These are phyloP conservation scores for Hsuehochloa calcarea DNA, from an alignment of 176 grass and related monocot genomes.

Conservation along the genomic window DNA sequence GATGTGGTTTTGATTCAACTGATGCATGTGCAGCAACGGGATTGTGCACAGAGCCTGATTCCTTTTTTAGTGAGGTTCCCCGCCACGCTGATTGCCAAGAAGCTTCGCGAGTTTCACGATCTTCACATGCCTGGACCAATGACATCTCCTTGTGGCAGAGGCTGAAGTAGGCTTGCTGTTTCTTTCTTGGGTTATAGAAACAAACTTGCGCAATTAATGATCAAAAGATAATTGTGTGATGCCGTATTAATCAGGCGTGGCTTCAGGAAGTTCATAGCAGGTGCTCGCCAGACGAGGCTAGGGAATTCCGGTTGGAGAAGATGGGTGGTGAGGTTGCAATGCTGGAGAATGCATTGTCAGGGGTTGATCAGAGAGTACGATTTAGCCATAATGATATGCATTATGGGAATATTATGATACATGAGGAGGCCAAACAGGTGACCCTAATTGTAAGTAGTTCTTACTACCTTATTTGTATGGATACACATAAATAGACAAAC, in stretches of 20 bases:
- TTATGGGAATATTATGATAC: no score
- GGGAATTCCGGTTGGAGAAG: constrained; percentile 55
- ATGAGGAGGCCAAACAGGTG: constrained; percentile 81
- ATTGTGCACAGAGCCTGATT: no score
- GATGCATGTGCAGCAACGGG: no score
- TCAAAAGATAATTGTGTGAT: background rate
- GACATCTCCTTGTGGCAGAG: no score
- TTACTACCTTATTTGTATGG: background rate
- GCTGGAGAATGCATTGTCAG: constrained; percentile 49
- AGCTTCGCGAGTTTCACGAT: constrained; percentile 66
- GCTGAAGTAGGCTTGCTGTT: background rate
- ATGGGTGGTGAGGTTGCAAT: constrained; percentile 58
- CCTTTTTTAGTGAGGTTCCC: no score
- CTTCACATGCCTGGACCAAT: constrained; percentile 29
- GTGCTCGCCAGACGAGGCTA: constrained; percentile 48
- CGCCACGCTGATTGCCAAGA: constrained; percentile 67
- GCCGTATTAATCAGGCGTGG: constrained; percentile 53
- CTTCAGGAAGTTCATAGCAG: constrained; percentile 49
- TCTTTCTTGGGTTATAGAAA: background rate
- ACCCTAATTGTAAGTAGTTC: constrained; percentile 73
- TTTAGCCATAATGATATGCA: constrained; percentile 98
- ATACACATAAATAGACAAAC: background rate
- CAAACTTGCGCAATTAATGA: background rate
- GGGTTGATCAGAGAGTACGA: constrained; percentile 35
- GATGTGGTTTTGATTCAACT: no score